A percentile compares a stretch with the other conserved stretches of the same genome.
phyloP scores from a whole-genome alignment of 805 yeast genomes.

The Maudiozyma bulderi region DNA sequence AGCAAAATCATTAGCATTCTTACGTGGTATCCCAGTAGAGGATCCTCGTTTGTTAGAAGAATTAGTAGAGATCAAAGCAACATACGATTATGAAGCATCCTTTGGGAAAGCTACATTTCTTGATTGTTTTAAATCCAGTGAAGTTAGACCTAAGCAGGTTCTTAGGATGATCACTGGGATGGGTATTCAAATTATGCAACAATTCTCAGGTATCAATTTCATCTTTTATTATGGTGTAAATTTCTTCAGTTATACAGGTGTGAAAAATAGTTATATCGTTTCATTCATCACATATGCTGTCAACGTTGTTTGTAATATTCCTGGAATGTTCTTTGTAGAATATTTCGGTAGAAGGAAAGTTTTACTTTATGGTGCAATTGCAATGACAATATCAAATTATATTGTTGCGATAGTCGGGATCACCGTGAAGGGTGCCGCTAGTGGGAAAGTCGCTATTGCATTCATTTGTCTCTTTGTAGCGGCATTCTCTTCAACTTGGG shows the following conservation, averaged over 20 bases:
- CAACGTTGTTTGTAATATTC: constrained; percentile 70
- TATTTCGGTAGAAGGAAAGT: constrained; percentile 69
- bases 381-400: constrained; percentile 60
- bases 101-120: constrained; percentile 41
- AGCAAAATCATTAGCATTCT: constrained; percentile 50
- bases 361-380: constrained; percentile 60
- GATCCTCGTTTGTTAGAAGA: constrained; percentile 62
- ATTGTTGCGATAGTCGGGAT: constrained; percentile 60
- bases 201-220: constrained; percentile 83
- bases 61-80: constrained; percentile 65
- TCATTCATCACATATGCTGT: constrained; percentile 74
- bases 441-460: constrained; percentile 45
- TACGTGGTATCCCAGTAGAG: constrained; percentile 56
- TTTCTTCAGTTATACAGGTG: constrained; percentile 63
- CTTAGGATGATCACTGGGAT: constrained; percentile 57
- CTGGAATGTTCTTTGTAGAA: constrained; percentile 75
- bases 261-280: constrained; percentile 43
- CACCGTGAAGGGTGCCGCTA: constrained; percentile 35
- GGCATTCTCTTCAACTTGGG: constrained; percentile 75
- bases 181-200: constrained; percentile 69
- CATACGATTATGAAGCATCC: constrained; percentile 58
- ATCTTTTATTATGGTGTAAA: constrained; percentile 83
- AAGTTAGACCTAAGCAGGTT: constrained; percentile 47
- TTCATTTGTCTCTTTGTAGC: constrained; percentile 68
- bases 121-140: constrained; percentile 50